Evolutionary conservation across 2,329 filamentous ascomycete genomes (phyloP), one percentile per base, ranked within the genome.

Genomic region (Talaromyces amestolkiae): DNA sequence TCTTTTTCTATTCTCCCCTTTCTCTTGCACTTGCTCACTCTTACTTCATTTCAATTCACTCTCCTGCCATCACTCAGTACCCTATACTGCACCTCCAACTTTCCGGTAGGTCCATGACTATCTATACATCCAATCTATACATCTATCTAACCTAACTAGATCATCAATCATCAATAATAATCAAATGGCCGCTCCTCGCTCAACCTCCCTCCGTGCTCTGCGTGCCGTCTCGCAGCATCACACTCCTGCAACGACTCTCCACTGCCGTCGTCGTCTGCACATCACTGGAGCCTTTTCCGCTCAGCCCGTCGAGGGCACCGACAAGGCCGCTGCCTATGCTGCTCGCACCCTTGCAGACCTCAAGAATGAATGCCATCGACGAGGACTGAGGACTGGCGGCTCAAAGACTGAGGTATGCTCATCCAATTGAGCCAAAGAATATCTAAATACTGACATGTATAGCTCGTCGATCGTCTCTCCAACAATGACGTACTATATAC

Each of bases 271-370:
- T 69, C 75, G 76, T 65, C 81, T 88, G 59, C 84, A 85, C 77
- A 87, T 88, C 79, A 88, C 86, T 41, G 86, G 86, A 63, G 83
- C 83, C 45, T 80, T 85, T 33, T 85, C 85, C 60, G 86, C 83
- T 67, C 72, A 85, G 78, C 69, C 80, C 74, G 71, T 77, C 80
- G 76, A 80, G 75, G 71, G 82, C 71, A 73, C 80, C 37, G 84
- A 86, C 70, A 83, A 83, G 70, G 79, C 83, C 19, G 80, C 80
- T 49, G 72, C 81, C 64, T 84, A 84, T 66, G 77, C 82, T 39
- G 81, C 84, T 65, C 81, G 81, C 67, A 83, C 80, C 67, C 75
- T 85, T 53, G 77, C 81, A 59, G 82, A 84, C 63, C 79, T 85
- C 35, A 81, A 81, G 69, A 73, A 73, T 15, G 84, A 86, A 69